These are phyloP conservation scores for Sodiomyces alkalinus DNA, from an alignment of 2,329 filamentous ascomycete species.

Conservation along the genomic window DNA sequence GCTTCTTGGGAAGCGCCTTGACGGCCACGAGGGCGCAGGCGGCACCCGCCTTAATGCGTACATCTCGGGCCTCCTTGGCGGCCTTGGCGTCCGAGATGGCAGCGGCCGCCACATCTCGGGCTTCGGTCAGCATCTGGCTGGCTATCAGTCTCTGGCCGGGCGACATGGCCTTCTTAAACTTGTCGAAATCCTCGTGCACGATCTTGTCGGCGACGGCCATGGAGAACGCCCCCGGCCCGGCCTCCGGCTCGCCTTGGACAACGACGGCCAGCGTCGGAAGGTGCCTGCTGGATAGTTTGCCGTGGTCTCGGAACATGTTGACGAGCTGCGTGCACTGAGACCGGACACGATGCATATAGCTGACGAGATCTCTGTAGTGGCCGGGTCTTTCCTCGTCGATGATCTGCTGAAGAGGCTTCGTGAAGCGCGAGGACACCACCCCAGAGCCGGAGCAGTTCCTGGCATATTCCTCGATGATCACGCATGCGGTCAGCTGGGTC, in stretches of 20 bases:
- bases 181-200: constrained; percentile 71
- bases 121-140: constrained; percentile 62
- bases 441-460: constrained; percentile 33
- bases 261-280: constrained; percentile 75
- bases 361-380: constrained; percentile 81
- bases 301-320: constrained; percentile 82
- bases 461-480: constrained; percentile 81
- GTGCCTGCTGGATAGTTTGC: constrained; percentile 60
- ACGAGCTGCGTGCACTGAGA: constrained; percentile 84
- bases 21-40: constrained; percentile 84
- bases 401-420: constrained; percentile 53
- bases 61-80: constrained; percentile 68
- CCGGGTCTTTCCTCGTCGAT: constrained; percentile 68
- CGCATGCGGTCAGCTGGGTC: constrained; percentile 68
- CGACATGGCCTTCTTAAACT: constrained; percentile 74
- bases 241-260: constrained; percentile 84
- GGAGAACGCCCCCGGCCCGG: constrained; percentile 85
- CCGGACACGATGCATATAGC: constrained; percentile 75
- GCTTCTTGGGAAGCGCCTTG: constrained; percentile 79
- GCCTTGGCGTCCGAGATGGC: constrained; percentile 68
- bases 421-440: constrained; percentile 41
- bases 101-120: constrained; percentile 50
- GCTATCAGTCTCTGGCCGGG: constrained; percentile 79
- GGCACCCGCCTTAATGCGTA: constrained; percentile 73
- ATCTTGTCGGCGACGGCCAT: constrained; percentile 79